Conservation (phyloP, 73 alveolate genomes). For the Tetrahymena elliotti region DNA sequence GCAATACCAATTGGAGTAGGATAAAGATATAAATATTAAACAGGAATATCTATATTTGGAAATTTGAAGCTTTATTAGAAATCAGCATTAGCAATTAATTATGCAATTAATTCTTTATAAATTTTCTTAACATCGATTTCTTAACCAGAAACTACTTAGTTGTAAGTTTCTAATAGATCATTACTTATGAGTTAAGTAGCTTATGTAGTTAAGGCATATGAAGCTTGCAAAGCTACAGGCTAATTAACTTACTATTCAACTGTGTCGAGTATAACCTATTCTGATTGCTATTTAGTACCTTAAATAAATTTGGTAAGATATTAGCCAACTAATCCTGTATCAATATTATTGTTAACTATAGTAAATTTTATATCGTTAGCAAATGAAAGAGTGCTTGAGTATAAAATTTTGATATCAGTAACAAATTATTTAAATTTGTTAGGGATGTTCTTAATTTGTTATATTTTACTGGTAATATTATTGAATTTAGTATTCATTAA, state of each 20-base stretch:
- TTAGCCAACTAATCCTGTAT: background rate
- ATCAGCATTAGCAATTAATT: background rate
- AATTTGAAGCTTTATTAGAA: background rate
- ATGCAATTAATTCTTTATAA: background rate
- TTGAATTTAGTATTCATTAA: background rate
- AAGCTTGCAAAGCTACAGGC: background rate
- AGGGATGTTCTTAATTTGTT: background rate
- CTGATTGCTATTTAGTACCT: background rate
- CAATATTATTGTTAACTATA: background rate
- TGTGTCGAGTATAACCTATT: background rate
- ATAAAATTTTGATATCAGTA: background rate
- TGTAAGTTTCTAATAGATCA: background rate
- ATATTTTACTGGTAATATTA: background rate
- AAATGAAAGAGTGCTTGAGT: background rate
- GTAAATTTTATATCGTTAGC: background rate
- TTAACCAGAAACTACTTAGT: background rate
- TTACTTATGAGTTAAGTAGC: background rate
- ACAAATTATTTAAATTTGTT: background rate
- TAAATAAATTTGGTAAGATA: background rate
- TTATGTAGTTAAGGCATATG: background rate
- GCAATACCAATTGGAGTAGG: background rate
- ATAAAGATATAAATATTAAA: background rate
- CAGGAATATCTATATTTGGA: background rate
- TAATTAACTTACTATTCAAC: background rate
- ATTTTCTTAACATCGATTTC: background rate